Conservation (phyloP, 345 rosid species). For the Stellera chamaejasme region DNA sequence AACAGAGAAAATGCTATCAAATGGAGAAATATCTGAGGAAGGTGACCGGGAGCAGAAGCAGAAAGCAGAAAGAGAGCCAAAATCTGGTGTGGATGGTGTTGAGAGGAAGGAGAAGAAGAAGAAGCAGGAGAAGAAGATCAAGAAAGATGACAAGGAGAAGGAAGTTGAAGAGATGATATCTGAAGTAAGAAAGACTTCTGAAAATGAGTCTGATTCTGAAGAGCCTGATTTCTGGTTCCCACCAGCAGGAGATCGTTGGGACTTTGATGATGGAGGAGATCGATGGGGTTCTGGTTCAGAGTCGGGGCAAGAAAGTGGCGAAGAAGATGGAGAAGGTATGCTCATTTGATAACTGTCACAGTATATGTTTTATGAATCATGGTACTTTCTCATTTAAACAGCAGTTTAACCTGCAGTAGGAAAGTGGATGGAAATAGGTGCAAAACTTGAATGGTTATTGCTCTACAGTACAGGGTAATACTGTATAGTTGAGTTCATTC, state of each 20-base stretch:
- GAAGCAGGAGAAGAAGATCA: constrained; percentile 21
- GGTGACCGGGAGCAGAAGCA: constrained; percentile 12
- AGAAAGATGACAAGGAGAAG: constrained; percentile 29
- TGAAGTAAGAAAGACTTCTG: constrained; percentile 32
- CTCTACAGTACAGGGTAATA: no score
- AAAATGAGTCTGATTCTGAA: constrained; percentile 44
- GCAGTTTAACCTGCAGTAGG: not conserved
- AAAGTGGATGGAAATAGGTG: not conserved
- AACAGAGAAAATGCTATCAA: constrained; percentile 23
- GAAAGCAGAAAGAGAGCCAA: constrained; percentile 10
- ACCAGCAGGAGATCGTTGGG: constrained; percentile 76
- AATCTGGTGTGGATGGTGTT: constrained; percentile 11
- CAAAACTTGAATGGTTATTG: no score
- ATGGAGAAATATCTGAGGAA: constrained; percentile 18
- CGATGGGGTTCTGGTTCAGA: constrained; percentile 66
- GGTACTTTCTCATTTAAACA: not conserved
- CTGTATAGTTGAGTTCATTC: no score
- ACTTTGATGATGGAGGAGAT: constrained; percentile 53
- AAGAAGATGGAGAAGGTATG: constrained; percentile 42
- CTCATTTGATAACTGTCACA: constrained; percentile 3
- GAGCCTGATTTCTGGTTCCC: constrained; percentile 85
- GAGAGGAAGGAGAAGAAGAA: constrained; percentile 18
- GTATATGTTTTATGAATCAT: not conserved
- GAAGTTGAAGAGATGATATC: constrained; percentile 29
- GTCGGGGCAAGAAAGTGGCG: constrained; percentile 27